Conservation (phyloP, 202 grass and related monocot species). For the Elaeis oleifera region DNA sequence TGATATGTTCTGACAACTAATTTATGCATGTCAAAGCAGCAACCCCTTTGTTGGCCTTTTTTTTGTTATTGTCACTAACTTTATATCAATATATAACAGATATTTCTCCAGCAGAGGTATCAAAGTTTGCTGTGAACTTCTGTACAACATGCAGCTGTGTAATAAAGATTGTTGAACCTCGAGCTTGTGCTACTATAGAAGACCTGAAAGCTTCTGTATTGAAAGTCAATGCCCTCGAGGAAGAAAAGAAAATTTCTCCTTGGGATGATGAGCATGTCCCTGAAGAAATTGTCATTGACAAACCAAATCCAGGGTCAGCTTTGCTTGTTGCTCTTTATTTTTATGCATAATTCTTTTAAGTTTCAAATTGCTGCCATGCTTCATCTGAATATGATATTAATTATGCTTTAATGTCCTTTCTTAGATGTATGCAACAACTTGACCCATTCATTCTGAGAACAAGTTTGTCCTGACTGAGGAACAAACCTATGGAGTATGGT, state of each 20-base stretch:
- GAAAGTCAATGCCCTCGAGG: constrained; percentile 73
- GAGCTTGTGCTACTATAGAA: constrained; percentile 69
- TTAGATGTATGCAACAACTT: too few relatives aligned
- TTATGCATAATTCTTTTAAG: background rate
- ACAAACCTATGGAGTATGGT: too few relatives aligned
- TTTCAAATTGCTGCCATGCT: too few relatives aligned
- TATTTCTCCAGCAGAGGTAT: constrained; percentile 78
- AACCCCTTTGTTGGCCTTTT: background rate
- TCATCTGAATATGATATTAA: too few relatives aligned
- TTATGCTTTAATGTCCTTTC: too few relatives aligned
- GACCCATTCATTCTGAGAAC: too few relatives aligned
- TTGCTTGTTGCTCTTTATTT: background rate
- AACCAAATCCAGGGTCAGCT: constrained; percentile 76
- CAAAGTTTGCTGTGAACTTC: constrained; percentile 75
- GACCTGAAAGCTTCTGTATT: constrained; percentile 62
- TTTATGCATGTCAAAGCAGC: too few relatives aligned
- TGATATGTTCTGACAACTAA: too few relatives aligned
- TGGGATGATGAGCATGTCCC: constrained; percentile 95
- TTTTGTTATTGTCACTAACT: background rate
- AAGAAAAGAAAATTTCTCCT: constrained; percentile 56
- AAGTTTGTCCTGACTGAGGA: too few relatives aligned
- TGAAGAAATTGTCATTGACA: constrained; percentile 86
- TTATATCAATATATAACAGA: constrained; percentile 41
- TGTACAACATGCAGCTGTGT: constrained; percentile 88
- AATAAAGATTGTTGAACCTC: constrained; percentile 95